Evolutionary conservation across 139 green algal species (phyloP), one percentile per base, ranked within the genome.

Genomic region (Chlorella vulgaris): DNA sequence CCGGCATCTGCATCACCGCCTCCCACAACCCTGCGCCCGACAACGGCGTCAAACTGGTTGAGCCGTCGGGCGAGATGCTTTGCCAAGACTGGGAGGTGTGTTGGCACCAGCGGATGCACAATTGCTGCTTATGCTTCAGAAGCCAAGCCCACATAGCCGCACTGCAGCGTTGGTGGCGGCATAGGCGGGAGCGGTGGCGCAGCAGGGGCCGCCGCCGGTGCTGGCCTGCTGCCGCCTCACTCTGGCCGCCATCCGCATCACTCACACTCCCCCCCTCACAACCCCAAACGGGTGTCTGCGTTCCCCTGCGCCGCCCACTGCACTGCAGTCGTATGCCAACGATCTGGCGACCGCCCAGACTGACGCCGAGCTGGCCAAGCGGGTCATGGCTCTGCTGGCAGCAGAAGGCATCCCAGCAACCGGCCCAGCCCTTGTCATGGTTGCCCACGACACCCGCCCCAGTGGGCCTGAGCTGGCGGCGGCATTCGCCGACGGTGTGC

Each of bases 31-130:
- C 95, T 3, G 92, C 87, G 19, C 58, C 76, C 4, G 96, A 99
- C 90, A 99, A 99, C 79, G 96, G 96, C 35, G 92, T 98, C 33
- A 99, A 99, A 83, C 88, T 99, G 55, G 89, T 97, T 5, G 94
- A 98, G n/a, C 92, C 92, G 4, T 84, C 75, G 13, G 94, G 95
- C 0, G 89, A 92, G 61, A 97, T 98, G 93, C 81, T 97, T 60
- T 62, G 65, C 43, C 82, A 84, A 55, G 71, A 55, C 31, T 94
- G 83, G 83, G 86, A 93, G 83, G 85, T 89, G 51, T 51, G 70
- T 80, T n/a, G 3, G 43, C n/a, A n/a, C 36, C 1, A 13, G 65
- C n/a, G 55, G 18, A 31, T 31, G 55, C 5, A n/a, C 15, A 58
- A 58, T 58, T 58, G n/a, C n/a, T n/a, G n/a, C n/a, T n/a, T n/a